Percentiles rank a stretch among this genome's conserved stretches.
These are phyloP conservation scores for Wickerhamomyces chaumierensis DNA, from an alignment of 805 yeast species.

Conservation along the genomic window DNA sequence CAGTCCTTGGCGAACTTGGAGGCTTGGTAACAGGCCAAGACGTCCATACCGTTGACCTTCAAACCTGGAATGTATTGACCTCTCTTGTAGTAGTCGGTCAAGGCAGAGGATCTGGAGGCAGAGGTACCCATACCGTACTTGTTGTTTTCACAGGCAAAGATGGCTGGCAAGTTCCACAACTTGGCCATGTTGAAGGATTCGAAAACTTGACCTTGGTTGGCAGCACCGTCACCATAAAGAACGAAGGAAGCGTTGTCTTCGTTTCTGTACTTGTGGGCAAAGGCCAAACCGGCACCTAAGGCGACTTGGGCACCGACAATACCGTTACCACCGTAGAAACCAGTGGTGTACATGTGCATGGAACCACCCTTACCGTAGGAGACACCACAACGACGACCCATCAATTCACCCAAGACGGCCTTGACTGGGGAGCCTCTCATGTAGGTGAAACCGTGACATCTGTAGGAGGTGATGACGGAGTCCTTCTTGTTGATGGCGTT, in stretches of 20 bases:
- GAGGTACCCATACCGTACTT: conserved; percentile 99
- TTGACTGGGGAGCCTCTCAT: conserved; percentile 92
- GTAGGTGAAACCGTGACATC: conserved; percentile 98
- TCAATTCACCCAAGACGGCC: conserved; percentile 85
- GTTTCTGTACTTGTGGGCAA: conserved; percentile 89
- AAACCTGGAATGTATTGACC: conserved; percentile 99
- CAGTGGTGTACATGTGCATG: conserved; percentile 95
- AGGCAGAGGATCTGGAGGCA: conserved; percentile 92
- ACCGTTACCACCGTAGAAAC: conserved; percentile 99
- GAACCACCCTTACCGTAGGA: conserved; percentile 99
- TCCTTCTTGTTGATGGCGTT: conserved; percentile 80
- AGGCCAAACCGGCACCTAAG: conserved; percentile 95
- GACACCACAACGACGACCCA: conserved; percentile 94
- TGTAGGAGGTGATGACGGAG: conserved; percentile 89
- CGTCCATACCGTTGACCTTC: conserved; percentile 98
- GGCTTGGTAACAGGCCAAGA: conserved; percentile 89
- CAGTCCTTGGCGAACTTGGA: conserved; percentile 96
- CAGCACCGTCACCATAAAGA: conserved; percentile 97
- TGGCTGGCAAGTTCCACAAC: conserved; percentile 91
- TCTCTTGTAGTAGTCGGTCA: conserved; percentile 95
- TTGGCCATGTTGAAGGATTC: conserved; percentile 99
- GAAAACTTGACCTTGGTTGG: conserved; percentile 98
- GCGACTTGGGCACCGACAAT: conserved; percentile 99
- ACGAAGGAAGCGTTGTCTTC: conserved; percentile 76
- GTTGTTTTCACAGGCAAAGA: conserved; percentile 97